Evolutionary conservation across 2,329 filamentous ascomycete species (phyloP).

Genomic region (Colletotrichum spaethianum): DNA sequence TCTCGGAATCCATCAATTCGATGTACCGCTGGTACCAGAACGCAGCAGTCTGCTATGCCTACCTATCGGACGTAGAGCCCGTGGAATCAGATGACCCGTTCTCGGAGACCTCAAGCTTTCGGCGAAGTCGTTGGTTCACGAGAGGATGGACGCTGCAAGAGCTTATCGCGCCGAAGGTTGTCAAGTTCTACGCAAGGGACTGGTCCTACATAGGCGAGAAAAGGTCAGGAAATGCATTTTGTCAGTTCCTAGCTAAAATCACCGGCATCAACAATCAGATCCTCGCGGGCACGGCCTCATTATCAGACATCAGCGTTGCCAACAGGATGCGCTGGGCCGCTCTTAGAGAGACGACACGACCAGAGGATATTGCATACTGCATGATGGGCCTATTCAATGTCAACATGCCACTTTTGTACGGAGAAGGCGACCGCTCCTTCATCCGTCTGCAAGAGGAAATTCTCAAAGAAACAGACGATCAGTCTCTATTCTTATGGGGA

Average conservation of each 20-base stretch:
- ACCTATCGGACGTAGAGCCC: conserved; percentile 49
- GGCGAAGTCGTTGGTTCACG: conserved; percentile 21
- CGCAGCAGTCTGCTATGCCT: conserved; percentile 44
- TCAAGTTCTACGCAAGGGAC: conserved; percentile 16
- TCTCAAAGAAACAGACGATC: conserved; percentile 24
- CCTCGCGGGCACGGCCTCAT: conserved; percentile 14
- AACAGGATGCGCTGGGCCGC: conserved; percentile 49
- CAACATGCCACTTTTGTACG: conserved; percentile 48
- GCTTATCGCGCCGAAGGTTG: conserved; percentile 9
- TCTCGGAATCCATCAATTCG: conserved; percentile 44
- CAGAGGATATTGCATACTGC: conserved; percentile 48
- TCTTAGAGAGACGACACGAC: conserved; percentile 42
- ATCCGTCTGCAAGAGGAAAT: conserved; percentile 40
- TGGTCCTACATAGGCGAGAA: conserved; percentile 17
- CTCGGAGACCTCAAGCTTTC: conserved; percentile 61
- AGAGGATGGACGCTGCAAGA: conserved; percentile 27
- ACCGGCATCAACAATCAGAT: conserved; percentile 13
- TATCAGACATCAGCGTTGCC: conserved; percentile 44
- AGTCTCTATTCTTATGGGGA: conserved; percentile 29
- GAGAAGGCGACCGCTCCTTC: conserved; percentile 46
- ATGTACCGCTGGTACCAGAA: conserved; percentile 44
- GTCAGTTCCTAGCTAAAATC: background rate
- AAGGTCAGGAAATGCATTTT: background rate
- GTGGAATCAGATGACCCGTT: conserved; percentile 75
- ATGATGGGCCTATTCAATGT: conserved; percentile 48